Evolutionary conservation across 495 filamentous ascomycete genomes (phyloP).

Genomic region (Penicillium pancosmium): DNA sequence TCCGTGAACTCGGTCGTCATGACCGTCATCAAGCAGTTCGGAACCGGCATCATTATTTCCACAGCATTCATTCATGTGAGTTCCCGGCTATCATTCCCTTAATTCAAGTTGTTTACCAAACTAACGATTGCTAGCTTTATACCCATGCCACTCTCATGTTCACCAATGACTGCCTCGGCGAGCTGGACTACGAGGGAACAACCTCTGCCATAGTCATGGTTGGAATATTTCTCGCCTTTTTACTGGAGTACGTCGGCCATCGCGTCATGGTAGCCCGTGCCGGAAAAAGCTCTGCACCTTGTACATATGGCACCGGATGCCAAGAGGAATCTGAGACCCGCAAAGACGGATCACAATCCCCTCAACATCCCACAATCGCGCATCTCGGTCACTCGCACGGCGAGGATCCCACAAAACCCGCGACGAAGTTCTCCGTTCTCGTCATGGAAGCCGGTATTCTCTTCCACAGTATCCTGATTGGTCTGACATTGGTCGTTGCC

Average conservation of each 20-base stretch:
- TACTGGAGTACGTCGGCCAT: slow-evolving; percentile 60
- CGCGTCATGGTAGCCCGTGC: slow-evolving; percentile 45
- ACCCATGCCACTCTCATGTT: slow-evolving; percentile 68
- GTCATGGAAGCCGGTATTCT: slow-evolving; percentile 73
- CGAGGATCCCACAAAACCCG: slow-evolving; percentile 30
- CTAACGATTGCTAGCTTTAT: slow-evolving; percentile 50
- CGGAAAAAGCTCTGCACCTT: not conserved
- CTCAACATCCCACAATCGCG: slow-evolving; percentile 20
- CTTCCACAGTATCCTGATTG: slow-evolving; percentile 65
- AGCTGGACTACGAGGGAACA: slow-evolving; percentile 61
- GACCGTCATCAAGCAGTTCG: slow-evolving; percentile 65
- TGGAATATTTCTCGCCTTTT: slow-evolving; percentile 63
- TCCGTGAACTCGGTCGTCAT: slow-evolving; percentile 48
- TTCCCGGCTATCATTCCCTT: not conserved
- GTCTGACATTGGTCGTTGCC: slow-evolving; percentile 40
- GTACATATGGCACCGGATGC: not conserved
- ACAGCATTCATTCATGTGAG: slow-evolving; percentile 71
- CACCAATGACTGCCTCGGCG: slow-evolving; percentile 61
- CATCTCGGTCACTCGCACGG: slow-evolving; percentile 37
- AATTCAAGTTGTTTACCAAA: not conserved
- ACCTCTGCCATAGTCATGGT: slow-evolving; percentile 67
- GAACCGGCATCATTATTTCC: slow-evolving; percentile 72
- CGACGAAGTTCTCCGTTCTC: slow-evolving; percentile 58
- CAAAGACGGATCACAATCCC: slow-evolving; percentile 9
- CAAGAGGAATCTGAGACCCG: slow-evolving; percentile 3